Conservation (phyloP, 2,329 filamentous ascomycete genomes). For the Alternaria atra region DNA sequence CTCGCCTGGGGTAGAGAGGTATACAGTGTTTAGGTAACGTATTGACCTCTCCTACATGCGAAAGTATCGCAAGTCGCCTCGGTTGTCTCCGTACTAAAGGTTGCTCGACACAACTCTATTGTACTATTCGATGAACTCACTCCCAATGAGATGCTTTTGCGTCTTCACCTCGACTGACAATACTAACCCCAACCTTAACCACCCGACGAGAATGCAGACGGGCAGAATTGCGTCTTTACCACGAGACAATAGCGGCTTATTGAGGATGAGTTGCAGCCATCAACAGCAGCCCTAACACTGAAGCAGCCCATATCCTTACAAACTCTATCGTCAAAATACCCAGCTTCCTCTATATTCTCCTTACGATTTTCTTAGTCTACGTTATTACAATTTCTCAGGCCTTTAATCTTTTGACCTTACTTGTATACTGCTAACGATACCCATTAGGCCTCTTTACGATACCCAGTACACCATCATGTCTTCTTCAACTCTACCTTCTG, state of each 20-base stretch:
- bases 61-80: neutral
- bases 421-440: no score
- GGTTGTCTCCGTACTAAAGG: neutral
- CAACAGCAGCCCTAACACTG: neutral
- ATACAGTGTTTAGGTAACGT: no score
- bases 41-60: neutral
- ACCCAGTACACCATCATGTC: neutral
- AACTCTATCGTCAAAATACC: neutral
- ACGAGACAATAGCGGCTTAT: conserved; percentile 1
- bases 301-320: neutral
- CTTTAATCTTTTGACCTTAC: neutral
- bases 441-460: neutral
- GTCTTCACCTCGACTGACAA: neutral
- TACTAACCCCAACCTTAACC: neutral
- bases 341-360: neutral
- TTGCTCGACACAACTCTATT: neutral
- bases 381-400: neutral
- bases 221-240: neutral
- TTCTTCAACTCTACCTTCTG: neutral
- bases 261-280: neutral
- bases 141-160: neutral
- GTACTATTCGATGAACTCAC: neutral
- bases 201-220: neutral
- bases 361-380: neutral
- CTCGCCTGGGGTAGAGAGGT: neutral